Conservation (phyloP, 176 grass and related monocot species). For the Hsuehochloa calcarea region DNA sequence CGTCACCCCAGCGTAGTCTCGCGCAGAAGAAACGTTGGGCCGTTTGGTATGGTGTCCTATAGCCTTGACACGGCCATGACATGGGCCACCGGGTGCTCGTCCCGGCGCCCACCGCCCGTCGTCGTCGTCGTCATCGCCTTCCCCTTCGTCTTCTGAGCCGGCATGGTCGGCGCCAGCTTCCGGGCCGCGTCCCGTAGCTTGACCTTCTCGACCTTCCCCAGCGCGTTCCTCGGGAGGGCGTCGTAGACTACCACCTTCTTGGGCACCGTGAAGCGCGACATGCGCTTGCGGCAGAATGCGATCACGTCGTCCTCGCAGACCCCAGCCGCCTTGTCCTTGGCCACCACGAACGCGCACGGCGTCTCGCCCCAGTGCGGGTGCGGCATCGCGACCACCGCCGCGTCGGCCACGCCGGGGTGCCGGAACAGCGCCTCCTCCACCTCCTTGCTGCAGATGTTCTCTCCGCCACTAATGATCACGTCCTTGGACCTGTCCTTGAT, state of each 20-base stretch:
- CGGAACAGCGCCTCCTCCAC: slow-evolving; percentile 59
- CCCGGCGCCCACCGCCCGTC: slow-evolving; percentile 24
- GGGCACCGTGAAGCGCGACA: slow-evolving; percentile 65
- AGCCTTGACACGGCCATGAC: slow-evolving; percentile 56
- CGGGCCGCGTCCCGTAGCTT: slow-evolving; percentile 42
- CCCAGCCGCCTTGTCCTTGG: slow-evolving; percentile 10
- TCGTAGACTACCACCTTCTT: slow-evolving; percentile 59
- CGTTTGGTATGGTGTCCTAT: background rate
- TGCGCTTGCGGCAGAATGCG: slow-evolving; percentile 43
- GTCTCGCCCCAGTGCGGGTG: slow-evolving; percentile 60
- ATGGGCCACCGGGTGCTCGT: slow-evolving; percentile 38
- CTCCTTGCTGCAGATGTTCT: slow-evolving; percentile 78
- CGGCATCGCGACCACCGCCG: slow-evolving; percentile 64
- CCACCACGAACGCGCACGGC: slow-evolving; percentile 64
- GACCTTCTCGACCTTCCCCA: slow-evolving; percentile 65
- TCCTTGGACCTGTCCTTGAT: slow-evolving; percentile 85
- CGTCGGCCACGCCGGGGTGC: slow-evolving; percentile 50
- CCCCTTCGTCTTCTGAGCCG: slow-evolving; percentile 36
- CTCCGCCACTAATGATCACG: slow-evolving; percentile 69
- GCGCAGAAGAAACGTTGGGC: background rate
- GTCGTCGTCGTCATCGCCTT: slow-evolving; percentile 14
- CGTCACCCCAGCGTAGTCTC: background rate
- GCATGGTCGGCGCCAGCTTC: background rate
- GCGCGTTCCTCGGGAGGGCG: slow-evolving; percentile 46
- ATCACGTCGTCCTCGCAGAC: slow-evolving; percentile 44